A percentile compares a stretch with the other conserved stretches of the same genome.
These are phyloP conservation scores for Lanmaoa rubissima DNA, from an alignment of 768 basidiomycete genomes.

Conservation along the genomic window DNA sequence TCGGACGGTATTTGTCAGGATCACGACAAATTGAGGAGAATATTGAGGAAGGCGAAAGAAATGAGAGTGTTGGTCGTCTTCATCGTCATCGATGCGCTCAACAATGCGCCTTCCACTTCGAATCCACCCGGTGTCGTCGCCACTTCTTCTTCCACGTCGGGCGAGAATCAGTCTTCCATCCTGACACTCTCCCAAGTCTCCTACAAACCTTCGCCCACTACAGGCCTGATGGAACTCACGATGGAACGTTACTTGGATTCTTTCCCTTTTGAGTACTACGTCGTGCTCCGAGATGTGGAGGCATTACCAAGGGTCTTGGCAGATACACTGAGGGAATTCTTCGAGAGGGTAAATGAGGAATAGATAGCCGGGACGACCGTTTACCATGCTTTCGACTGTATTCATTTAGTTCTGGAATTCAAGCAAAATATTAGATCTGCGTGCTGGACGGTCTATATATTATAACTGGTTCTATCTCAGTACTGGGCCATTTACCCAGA, in stretches of 20 bases:
- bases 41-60: conserved; percentile 82
- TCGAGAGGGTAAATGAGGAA: conserved; percentile 77
- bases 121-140: conserved; percentile 7
- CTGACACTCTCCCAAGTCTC: conserved; percentile 90
- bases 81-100: conserved; percentile 89
- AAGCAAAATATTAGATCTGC: conserved; percentile 1
- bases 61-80: conserved; percentile 95
- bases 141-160: conserved; percentile 15
- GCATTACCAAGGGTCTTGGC: conserved; percentile 88
- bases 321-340: conserved; percentile 88
- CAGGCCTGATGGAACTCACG: conserved; percentile 80
- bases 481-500: background rate
- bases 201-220: conserved; percentile 52
- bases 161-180: conserved; percentile 65
- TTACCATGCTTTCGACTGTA: background rate
- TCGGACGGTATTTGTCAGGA: conserved; percentile 99
- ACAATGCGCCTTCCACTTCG: conserved; percentile 37
- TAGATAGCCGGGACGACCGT: conserved; percentile 9
- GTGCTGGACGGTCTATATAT: background rate
- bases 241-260: conserved; percentile 90
- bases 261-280: conserved; percentile 98
- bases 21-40: conserved; percentile 77
- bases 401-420: background rate
- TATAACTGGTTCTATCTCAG: background rate
- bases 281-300: conserved; percentile 88